Conservation (phyloP, 176 grass and related monocot species). For the Neostapfia colusana region DNA sequence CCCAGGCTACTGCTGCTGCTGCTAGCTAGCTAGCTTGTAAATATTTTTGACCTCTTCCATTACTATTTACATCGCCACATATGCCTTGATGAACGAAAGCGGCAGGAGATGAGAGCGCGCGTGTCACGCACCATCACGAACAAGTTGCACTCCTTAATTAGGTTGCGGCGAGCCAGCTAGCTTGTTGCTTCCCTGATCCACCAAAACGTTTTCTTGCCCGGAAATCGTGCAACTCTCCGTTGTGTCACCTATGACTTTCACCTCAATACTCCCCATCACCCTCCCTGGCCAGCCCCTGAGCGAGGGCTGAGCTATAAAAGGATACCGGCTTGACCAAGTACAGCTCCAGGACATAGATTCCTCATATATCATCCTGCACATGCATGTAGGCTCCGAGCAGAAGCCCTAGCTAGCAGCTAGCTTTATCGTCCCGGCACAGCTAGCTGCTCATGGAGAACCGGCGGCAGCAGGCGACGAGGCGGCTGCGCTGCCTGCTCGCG, state of each 20-base stretch:
- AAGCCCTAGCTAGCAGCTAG: constrained; percentile 33
- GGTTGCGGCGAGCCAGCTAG: constrained; percentile 40
- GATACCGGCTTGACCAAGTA: constrained; percentile 17
- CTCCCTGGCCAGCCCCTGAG: neutral
- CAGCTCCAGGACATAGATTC: constrained; percentile 32
- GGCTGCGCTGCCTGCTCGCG: constrained; percentile 28
- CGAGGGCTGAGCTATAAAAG: constrained; percentile 27
- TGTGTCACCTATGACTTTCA: constrained; percentile 36
- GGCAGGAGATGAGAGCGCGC: neutral
- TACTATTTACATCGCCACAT: too few species aligned
- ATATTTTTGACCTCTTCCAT: too few species aligned
- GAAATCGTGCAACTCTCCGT: constrained; percentile 47
- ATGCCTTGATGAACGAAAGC: too few species aligned
- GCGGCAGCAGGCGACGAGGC: constrained; percentile 16
- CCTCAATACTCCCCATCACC: constrained; percentile 17
- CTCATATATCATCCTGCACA: neutral
- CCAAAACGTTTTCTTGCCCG: constrained; percentile 49
- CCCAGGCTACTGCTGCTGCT: too few species aligned
- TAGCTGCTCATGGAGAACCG: constrained; percentile 25
- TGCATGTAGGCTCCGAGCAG: neutral
- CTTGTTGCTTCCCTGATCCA: constrained; percentile 45
- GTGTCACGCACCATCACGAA: constrained; percentile 22
- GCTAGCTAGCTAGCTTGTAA: too few species aligned
- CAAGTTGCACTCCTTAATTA: constrained; percentile 27
- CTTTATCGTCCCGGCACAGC: neutral